Evolutionary conservation across 2,329 filamentous ascomycete species (phyloP), one percentile per base, ranked within the genome.

Genomic region (Ceratocystis cacaofunesta): DNA sequence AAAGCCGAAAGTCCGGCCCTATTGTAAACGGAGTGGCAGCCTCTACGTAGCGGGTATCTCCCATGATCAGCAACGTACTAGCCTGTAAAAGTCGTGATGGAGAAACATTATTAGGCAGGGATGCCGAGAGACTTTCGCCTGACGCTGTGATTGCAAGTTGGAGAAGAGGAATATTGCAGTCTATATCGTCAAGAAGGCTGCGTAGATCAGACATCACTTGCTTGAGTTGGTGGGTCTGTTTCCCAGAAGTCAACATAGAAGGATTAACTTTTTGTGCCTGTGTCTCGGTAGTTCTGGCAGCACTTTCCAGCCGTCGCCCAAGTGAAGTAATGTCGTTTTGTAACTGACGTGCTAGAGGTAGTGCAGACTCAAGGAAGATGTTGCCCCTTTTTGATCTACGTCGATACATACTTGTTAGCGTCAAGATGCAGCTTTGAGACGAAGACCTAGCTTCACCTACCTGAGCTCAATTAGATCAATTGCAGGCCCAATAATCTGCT

Each of bases 91-190:
- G 77, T 50, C 94, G 83, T 3, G 92, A 96, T 1, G 92, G 92
- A 1, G 92, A 97, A 57, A 97, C 89, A 8, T 87, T 87, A 1
- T 88, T 80, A 0, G 91, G 89, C 32, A 96, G 78, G 2, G 85
- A 86, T 0, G 89, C 89, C 0, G 89, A 90, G 36, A 97, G 79
- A 66, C 85, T 95, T 65, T 92, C 91, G 0, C 94, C 94, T 1
- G 92, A 96, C 0, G 92, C 92, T 1, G 90, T 94, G 69, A 99
- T 95, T 65, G 94, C 94, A 32, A 99, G 80, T 70, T 94, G 96
- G 73, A 99, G 87, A 2, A 96, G 79, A 0, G 92, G 92, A 10
- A 97, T 90, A 12, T 92, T 89, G 74, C 94, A 87, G 73, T 97
- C 92, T 68, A 99, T 95, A 7, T 87, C 84, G 10, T 78, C 76